phyloP scores from a whole-genome alignment of 2,329 filamentous ascomycete species.

The Apiospora hydei region DNA sequence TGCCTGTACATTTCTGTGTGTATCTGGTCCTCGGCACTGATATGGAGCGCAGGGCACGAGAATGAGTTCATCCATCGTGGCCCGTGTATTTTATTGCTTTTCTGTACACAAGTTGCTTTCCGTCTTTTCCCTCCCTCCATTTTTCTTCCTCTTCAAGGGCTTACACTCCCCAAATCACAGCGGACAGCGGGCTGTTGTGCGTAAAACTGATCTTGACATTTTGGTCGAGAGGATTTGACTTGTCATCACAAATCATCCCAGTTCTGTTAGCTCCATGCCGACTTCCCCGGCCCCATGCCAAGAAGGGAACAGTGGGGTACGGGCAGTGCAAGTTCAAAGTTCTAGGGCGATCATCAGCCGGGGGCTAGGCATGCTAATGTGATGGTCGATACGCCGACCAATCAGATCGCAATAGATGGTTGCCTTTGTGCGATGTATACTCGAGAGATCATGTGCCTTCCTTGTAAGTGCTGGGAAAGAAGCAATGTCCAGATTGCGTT shows the following conservation, averaged over 20 bases:
- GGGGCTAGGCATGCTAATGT: neutral
- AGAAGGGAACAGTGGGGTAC: constrained; percentile 4
- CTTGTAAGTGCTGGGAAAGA: constrained; percentile 3
- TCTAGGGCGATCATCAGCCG: constrained; percentile 10
- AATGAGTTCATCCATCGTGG: neutral
- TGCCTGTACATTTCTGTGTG: neutral
- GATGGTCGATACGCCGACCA: neutral
- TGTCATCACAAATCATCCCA: neutral
- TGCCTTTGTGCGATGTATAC: neutral
- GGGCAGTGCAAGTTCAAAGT: neutral
- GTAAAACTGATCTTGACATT: neutral
- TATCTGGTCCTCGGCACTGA: neutral
- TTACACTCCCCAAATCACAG: neutral
- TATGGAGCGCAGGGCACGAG: neutral
- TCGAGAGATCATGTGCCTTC: neutral
- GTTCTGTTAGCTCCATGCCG: neutral
- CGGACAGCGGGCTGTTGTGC: neutral
- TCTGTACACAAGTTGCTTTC: neutral
- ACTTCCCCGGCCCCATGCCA: constrained; percentile 1
- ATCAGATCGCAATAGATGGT: neutral
- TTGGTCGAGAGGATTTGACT: neutral
- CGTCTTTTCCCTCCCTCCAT: neutral
- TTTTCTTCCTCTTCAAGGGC: neutral
- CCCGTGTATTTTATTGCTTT: neutral
- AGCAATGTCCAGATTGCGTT: neutral